phyloP scores from a whole-genome alignment of 306 rosid genomes.

The Medicago arabica region DNA sequence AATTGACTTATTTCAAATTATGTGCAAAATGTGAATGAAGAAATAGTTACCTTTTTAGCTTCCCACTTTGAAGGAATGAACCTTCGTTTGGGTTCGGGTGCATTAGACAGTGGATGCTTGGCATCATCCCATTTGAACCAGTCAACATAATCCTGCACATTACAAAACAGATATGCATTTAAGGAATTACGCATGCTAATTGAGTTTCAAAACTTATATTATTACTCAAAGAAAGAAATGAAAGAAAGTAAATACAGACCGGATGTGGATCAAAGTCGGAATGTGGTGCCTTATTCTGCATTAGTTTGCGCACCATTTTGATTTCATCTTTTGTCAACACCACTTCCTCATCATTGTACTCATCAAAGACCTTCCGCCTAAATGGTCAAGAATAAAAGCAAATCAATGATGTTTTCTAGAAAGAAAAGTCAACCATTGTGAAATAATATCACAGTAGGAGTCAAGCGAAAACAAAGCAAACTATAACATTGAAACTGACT shows the following conservation, averaged over 20 bases:
- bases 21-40: conserved; percentile 10
- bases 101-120: conserved; percentile 84
- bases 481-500: conserved; percentile 1
- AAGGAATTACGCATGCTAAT: conserved; percentile 10
- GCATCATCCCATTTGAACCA: conserved; percentile 95
- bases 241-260: conserved; percentile 54
- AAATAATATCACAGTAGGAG: conserved; percentile 24
- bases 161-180: conserved; percentile 24
- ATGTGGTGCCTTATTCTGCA: conserved; percentile 82
- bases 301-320: conserved; percentile 62
- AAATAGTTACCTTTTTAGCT: conserved; percentile 65
- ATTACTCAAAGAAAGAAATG: not conserved
- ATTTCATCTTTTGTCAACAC: conserved; percentile 73
- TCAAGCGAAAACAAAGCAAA: conserved; percentile 10
- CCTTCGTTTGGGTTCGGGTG: conserved; percentile 97
- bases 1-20: conserved; percentile 31
- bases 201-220: conserved; percentile 15
- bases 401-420: conserved; percentile 31
- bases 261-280: conserved; percentile 78
- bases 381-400: conserved; percentile 29
- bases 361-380: conserved; percentile 83
- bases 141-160: conserved; percentile 75
- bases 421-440: conserved; percentile 13
- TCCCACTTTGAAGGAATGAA: conserved; percentile 97
- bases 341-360: conserved; percentile 79